Evolutionary conservation across 768 basidiomycete species (phyloP).

Genomic region (Exidia glandulosa): DNA sequence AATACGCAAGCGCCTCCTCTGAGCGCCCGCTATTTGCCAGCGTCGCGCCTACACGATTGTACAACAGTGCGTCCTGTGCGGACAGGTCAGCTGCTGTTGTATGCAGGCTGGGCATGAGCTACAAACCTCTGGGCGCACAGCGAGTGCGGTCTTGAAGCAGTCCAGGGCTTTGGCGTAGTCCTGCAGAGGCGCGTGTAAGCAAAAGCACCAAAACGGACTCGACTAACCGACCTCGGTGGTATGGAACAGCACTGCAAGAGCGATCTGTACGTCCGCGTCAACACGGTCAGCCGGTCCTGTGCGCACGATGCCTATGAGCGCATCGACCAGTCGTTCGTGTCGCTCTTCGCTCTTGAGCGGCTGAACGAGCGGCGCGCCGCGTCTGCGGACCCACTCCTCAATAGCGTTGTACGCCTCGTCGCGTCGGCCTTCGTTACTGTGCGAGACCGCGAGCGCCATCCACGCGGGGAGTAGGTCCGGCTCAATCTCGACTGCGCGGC

Average conservation of each 20-base stretch:
- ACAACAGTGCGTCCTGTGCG: constrained; percentile 86
- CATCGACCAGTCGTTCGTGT: constrained; percentile 46
- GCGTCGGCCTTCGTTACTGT: constrained; percentile 81
- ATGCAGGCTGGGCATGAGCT: no score
- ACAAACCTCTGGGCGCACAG: constrained; percentile 76
- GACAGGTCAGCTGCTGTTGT: no score
- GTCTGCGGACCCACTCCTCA: constrained; percentile 60
- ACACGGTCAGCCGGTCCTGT: constrained; percentile 42
- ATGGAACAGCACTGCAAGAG: constrained; percentile 86
- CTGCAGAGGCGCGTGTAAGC: constrained; percentile 26
- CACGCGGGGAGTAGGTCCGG: constrained; percentile 67
- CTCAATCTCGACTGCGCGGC: constrained; percentile 71
- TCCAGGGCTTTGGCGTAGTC: constrained; percentile 89
- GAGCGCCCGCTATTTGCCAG: constrained; percentile 81
- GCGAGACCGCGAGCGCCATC: constrained; percentile 83
- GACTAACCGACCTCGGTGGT: constrained; percentile 59
- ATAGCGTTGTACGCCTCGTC: constrained; percentile 68
- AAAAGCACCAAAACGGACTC: not conserved
- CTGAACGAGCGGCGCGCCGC: constrained; percentile 41
- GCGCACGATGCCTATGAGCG: constrained; percentile 72
- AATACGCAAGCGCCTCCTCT: constrained; percentile 76
- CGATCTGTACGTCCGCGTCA: constrained; percentile 93
- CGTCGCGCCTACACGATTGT: constrained; percentile 89
- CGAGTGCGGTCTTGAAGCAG: constrained; percentile 84
- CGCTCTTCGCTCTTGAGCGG: constrained; percentile 28